A percentile compares a stretch with the other conserved stretches of the same genome.
Conservation (phyloP, 1,284 basidiomycete species). For the Takashimella tepidaria region DNA sequence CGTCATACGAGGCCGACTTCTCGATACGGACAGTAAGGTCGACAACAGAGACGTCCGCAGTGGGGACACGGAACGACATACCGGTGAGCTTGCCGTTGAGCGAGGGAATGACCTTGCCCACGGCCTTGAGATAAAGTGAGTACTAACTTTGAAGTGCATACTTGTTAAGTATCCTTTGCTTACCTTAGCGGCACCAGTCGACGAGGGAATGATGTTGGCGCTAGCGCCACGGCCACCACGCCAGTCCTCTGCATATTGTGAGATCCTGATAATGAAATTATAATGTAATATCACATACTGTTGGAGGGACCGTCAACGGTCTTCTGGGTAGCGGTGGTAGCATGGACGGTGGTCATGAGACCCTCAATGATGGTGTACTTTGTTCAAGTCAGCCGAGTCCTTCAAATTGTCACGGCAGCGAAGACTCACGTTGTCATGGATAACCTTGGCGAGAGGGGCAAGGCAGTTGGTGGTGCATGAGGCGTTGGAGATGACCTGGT, state of each 20-base stretch:
- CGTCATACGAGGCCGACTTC: conserved; percentile 78
- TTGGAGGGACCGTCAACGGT: conserved; percentile 94
- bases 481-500: conserved; percentile 95
- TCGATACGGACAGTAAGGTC: conserved; percentile 93
- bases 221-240: conserved; percentile 90
- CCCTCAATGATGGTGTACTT: conserved; percentile 84
- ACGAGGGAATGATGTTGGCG: conserved; percentile 99
- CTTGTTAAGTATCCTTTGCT: too few species aligned
- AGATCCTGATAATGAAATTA: background rate
- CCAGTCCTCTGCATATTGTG: conserved; percentile 51
- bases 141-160: too few species aligned
- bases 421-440: conserved; percentile 68
- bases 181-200: conserved; percentile 93
- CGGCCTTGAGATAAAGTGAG: conserved; percentile 55
- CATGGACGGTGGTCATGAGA: conserved; percentile 98
- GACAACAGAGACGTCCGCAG: conserved; percentile 95
- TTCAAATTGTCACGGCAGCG: too few species aligned
- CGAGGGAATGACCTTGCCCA: conserved; percentile 96
- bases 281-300: conserved; percentile 50
- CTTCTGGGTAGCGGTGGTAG: conserved; percentile 97
- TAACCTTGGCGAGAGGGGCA: conserved; percentile 95
- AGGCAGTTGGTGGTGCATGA: conserved; percentile 99
- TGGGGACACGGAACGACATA: conserved; percentile 97
- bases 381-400: background rate
- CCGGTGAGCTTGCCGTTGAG: conserved; percentile 96